Evolutionary conservation across 1,284 basidiomycete genomes (phyloP), one percentile per base, ranked within the genome.

Genomic region (Cutaneotrichosporon cyanovorans): DNA sequence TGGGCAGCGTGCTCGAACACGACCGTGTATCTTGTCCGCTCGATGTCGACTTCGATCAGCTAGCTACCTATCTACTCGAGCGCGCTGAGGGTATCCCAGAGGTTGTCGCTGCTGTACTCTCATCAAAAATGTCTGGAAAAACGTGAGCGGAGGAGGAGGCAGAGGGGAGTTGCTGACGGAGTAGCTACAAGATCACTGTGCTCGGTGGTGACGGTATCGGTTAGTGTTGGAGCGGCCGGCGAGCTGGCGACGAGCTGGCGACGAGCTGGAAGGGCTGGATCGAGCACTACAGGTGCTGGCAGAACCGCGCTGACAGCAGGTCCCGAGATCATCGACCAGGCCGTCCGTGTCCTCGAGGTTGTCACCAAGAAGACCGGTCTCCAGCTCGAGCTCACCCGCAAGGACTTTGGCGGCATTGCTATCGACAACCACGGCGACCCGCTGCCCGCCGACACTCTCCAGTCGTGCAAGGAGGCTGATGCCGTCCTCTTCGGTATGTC

Each of bases 171-270:
- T 25, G n/a, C 45, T 41, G 22, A 45, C 47, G 25, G n/a, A n/a
- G 16, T 50, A 72, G 70, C 22, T 92, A 84, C 74, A 85, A 84
- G 58, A 80, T 98, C 66, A 84, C 84, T 42, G 80, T 93, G 38
- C 82, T 99, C 33, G 84, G 86, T 37, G 95, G 95, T 50, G 95
- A 99, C 74, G 95, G 95, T 56, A 98, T 99, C 62, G 93, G 89
- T 89, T 64, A 45, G 76, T 67, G 23, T 36, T 10, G 9, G n/a
- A 9, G 5, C 20, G 14, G 2, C 2, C 12, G 7, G 3, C 19
- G 2, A 8, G 18, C 16, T 19, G n/a, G 16, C 35, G 16, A 12
- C 35, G 16, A n/a, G 16, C 32, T 34, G n/a, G n/a, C n/a, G n/a
- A n/a, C n/a, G n/a, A n/a, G n/a, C n/a, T n/a, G n/a, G n/a, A n/a